Evolutionary conservation across 345 rosid genomes (phyloP).

Genomic region (Xanthoceras sorbifolium): DNA sequence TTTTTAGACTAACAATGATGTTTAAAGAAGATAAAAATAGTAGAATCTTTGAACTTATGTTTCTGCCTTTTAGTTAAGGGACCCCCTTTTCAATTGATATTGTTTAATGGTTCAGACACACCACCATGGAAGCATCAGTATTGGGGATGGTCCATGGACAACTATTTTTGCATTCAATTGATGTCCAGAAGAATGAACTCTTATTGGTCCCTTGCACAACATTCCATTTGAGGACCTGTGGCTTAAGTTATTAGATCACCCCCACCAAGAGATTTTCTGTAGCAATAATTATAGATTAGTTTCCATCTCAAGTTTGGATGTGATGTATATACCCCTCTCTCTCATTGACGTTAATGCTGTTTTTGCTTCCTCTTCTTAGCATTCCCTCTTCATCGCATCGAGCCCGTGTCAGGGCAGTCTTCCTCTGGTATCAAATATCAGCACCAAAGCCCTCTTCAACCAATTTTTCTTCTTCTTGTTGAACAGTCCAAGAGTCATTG

Average conservation of each 20-base stretch:
- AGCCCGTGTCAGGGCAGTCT: not conserved
- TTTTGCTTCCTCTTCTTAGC: conserved; percentile 12
- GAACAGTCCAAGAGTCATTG: too few species aligned
- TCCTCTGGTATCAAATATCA: not conserved
- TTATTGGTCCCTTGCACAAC: conserved; percentile 31
- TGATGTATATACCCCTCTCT: conserved; percentile 16
- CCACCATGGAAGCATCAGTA: not conserved
- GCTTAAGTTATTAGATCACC: not conserved
- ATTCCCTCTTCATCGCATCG: conserved; percentile 6
- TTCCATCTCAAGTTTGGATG: conserved; percentile 18
- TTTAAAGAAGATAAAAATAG: conserved; percentile 4
- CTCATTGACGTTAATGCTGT: not conserved
- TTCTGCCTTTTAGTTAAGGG: not conserved
- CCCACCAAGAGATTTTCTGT: conserved; percentile 4
- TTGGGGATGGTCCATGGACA: conserved; percentile 28
- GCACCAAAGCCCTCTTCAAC: not conserved
- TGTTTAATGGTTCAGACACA: not conserved
- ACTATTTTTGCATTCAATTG: conserved; percentile 10
- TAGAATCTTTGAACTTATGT: conserved; percentile 4
- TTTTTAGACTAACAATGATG: conserved; percentile 9
- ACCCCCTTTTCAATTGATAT: not conserved
- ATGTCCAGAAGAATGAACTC: conserved; percentile 12
- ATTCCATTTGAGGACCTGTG: conserved; percentile 22
- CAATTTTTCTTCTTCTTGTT: too few species aligned
- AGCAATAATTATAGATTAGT: conserved; percentile 1